Conservation (phyloP, 2,329 filamentous ascomycete species). For the Phialemoniopsis sp. region DNA sequence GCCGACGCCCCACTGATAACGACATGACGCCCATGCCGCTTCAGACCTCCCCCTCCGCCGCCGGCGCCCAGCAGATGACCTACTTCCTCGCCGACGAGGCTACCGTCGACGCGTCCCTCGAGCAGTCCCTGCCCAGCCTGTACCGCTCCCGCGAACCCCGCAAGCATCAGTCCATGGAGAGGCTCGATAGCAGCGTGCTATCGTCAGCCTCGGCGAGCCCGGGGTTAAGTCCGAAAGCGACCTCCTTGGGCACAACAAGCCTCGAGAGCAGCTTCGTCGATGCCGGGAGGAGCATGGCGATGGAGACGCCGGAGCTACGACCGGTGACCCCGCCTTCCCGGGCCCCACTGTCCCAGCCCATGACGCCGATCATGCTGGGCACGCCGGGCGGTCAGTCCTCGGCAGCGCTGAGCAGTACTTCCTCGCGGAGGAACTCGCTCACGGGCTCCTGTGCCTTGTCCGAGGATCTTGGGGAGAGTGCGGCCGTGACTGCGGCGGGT, state of each 20-base stretch:
- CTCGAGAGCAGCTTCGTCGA: slow-evolving; percentile 47
- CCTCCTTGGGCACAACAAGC: slow-evolving; percentile 3
- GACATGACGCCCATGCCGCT: slow-evolving; percentile 17
- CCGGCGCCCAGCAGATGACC: slow-evolving; percentile 38
- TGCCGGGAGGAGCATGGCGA: slow-evolving; percentile 17
- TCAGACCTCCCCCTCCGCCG: slow-evolving; percentile 14
- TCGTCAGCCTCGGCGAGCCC: slow-evolving; percentile 2
- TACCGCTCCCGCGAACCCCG: slow-evolving; percentile 22
- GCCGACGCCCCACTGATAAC: slow-evolving; percentile 30
- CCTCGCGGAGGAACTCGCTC: slow-evolving; percentile 47
- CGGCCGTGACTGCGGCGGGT: background rate
- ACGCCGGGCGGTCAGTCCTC: slow-evolving; percentile 26
- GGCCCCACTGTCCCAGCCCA: slow-evolving; percentile 28
- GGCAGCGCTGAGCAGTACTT: slow-evolving; percentile 40
- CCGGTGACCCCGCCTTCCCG: slow-evolving; percentile 13
- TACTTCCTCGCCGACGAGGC: slow-evolving; percentile 47
- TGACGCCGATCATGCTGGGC: slow-evolving; percentile 36
- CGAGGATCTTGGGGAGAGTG: slow-evolving; percentile 28
- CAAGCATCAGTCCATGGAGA: slow-evolving; percentile 15
- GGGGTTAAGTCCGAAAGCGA: too few species aligned
- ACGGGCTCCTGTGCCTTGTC: slow-evolving; percentile 33
- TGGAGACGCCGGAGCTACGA: slow-evolving; percentile 1
- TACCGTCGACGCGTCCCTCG: slow-evolving; percentile 34
- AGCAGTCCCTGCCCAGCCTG: slow-evolving; percentile 16
- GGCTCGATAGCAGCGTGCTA: background rate